phyloP scores from a whole-genome alignment of 257 asterid species.

The Solanum rostratum region DNA sequence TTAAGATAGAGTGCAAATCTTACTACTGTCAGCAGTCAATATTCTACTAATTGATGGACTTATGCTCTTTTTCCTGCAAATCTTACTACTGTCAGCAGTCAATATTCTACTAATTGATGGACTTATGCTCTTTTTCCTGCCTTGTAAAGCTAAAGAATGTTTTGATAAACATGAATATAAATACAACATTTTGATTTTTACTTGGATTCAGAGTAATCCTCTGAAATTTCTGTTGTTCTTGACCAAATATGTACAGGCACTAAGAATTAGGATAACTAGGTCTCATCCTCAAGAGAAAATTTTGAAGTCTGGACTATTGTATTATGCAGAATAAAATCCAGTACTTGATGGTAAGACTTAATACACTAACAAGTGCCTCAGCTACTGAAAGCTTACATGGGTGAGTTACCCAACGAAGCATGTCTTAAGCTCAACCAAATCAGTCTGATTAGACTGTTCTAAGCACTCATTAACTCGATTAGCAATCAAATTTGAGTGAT shows the following conservation, averaged over 20 bases:
- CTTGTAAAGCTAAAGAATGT: neutral
- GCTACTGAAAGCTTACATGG: neutral
- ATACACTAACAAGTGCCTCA: neutral
- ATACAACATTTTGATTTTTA: neutral
- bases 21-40: neutral
- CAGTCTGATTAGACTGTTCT: neutral
- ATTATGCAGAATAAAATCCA: neutral
- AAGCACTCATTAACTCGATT: conserved; percentile 3
- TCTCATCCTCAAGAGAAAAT: neutral
- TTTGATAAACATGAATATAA: neutral
- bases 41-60: neutral
- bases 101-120: neutral
- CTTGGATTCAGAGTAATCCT: neutral
- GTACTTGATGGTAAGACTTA: neutral
- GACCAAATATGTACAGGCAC: neutral
- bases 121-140: neutral
- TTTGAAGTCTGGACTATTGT: neutral
- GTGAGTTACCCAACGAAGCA: neutral
- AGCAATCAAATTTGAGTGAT: conserved; percentile 2
- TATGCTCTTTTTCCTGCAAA: neutral
- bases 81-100: neutral
- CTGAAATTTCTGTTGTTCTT: neutral
- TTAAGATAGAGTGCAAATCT: neutral
- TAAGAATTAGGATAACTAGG: neutral
- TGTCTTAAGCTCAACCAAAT: neutral